Evolutionary conservation across 169 alveolate genomes (phyloP).

Genomic region (Plasmodium vivax): DNA sequence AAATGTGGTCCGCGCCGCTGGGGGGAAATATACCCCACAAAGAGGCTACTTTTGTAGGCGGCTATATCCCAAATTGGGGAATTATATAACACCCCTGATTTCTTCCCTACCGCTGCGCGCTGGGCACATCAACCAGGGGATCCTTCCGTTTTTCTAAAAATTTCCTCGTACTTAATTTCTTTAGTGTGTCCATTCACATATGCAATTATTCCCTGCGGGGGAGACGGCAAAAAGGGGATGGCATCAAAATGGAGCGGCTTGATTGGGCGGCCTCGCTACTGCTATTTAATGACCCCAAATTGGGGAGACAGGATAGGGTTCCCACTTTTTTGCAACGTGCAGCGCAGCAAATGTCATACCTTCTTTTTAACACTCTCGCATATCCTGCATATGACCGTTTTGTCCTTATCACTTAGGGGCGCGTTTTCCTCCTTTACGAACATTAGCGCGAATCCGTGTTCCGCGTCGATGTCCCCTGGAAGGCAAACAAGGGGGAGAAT

Average conservation of each 20-base stretch:
- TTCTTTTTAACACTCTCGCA: constrained; percentile 73
- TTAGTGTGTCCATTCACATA: constrained; percentile 23
- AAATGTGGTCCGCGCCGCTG: not conserved
- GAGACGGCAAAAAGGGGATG: not conserved
- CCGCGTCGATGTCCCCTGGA: constrained; percentile 23
- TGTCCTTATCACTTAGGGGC: constrained; percentile 51
- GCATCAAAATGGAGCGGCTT: not conserved
- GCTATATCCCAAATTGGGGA: not conserved
- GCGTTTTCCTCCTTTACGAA: constrained; percentile 57
- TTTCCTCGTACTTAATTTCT: constrained; percentile 37
- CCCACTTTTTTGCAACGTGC: not conserved
- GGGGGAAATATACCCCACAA: not conserved
- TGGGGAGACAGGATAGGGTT: not conserved
- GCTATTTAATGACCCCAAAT: not conserved
- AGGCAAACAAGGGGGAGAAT: not conserved
- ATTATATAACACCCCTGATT: not conserved
- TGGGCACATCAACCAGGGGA: not conserved
- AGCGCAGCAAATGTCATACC: constrained; percentile 9
- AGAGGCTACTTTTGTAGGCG: not conserved
- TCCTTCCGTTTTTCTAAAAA: constrained; percentile 17
- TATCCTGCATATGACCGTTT: constrained; percentile 47
- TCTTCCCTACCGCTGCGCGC: not conserved
- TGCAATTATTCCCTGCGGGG: constrained; percentile 59
- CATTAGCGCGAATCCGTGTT: constrained; percentile 68
- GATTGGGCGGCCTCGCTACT: not conserved